phyloP scores from a whole-genome alignment of 495 filamentous ascomycete genomes.

The Neurospora hispaniola region DNA sequence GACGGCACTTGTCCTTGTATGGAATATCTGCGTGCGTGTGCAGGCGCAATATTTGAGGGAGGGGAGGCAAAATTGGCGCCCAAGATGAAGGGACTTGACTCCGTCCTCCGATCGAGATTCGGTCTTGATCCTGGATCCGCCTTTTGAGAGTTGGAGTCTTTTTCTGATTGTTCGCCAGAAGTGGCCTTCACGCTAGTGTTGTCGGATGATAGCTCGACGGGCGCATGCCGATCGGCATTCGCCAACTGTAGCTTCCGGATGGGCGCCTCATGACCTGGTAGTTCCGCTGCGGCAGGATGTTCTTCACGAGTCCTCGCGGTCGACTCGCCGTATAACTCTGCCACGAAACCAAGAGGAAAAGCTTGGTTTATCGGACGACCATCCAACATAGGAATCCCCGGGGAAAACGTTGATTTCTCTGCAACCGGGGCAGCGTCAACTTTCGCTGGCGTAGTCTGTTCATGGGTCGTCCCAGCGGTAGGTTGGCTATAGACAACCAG shows the following conservation, averaged over 20 bases:
- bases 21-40: neutral
- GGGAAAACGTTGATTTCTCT: neutral
- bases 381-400: conserved; percentile 11
- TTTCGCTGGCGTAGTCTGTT: neutral
- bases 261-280: conserved; percentile 18
- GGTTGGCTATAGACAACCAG: conserved; percentile 7
- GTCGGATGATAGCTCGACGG: conserved; percentile 20
- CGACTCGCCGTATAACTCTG: conserved; percentile 30
- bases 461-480: neutral
- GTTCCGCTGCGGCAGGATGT: conserved; percentile 32
- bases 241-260: conserved; percentile 1
- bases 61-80: neutral
- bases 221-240: conserved; percentile 11
- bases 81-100: neutral
- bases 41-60: neutral
- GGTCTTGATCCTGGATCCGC: neutral
- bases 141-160: neutral
- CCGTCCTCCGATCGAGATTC: neutral
- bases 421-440: neutral
- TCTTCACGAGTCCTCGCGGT: conserved; percentile 25
- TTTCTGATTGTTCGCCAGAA: neutral
- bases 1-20: neutral
- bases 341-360: conserved; percentile 32
- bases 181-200: conserved; percentile 5
- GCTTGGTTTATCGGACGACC: conserved; percentile 10